Percentiles rank a stretch among this genome's conserved stretches.
Evolutionary conservation across 345 rosid species (phyloP).

Genomic region (Noccaea caerulescens): DNA sequence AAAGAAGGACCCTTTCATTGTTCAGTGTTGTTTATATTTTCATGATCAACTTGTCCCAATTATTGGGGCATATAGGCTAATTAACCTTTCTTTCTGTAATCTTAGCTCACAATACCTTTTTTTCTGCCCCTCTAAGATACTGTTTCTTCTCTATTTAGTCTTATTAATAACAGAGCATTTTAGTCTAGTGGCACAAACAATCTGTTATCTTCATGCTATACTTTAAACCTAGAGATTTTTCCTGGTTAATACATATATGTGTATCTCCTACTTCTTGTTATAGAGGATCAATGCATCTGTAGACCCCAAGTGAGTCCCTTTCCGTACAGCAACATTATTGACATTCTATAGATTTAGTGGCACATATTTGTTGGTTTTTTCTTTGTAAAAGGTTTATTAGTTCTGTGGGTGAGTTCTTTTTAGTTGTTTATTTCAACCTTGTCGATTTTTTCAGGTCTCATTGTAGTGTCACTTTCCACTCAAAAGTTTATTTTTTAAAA

Average conservation of each 20-base stretch:
- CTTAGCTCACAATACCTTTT: conserved; percentile 32
- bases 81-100: conserved; percentile 40
- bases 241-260: not conserved
- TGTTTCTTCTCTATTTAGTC: conserved; percentile 12
- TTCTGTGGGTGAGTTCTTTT: conserved; percentile 39
- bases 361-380: conserved; percentile 36
- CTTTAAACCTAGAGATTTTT: conserved; percentile 18
- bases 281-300: conserved; percentile 39
- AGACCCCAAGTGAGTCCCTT: conserved; percentile 45
- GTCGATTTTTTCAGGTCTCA: conserved; percentile 45
- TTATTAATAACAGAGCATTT: conserved; percentile 2
- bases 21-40: conserved; percentile 4
- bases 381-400: conserved; percentile 18
- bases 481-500: conserved; percentile 33
- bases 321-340: conserved; percentile 50
- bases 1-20: too few species aligned
- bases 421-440: conserved; percentile 40
- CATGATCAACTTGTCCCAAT: conserved; percentile 56
- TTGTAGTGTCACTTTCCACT: conserved; percentile 49
- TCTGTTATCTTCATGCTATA: conserved; percentile 2
- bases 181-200: conserved; percentile 23
- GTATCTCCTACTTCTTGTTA: conserved; percentile 30
- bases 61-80: conserved; percentile 54
- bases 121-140: conserved; percentile 5
- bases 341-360: conserved; percentile 36